phyloP scores from a whole-genome alignment of 2,329 filamentous ascomycete genomes.

The Aspergillus luchuensis region DNA sequence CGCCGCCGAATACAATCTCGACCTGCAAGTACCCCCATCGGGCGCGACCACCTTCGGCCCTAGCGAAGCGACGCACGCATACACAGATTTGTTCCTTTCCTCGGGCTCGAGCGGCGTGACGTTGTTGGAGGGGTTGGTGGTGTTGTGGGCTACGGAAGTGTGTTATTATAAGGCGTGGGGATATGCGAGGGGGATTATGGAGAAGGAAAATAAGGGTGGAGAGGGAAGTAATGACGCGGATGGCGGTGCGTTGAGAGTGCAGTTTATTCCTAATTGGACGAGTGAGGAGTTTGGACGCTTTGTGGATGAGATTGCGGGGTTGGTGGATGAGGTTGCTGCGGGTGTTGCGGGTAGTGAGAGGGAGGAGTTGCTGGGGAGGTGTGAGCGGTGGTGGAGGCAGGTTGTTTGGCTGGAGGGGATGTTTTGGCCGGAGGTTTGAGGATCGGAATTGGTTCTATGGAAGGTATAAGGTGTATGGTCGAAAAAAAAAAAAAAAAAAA shows the following conservation, averaged over 20 bases:
- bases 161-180: constrained; percentile 64
- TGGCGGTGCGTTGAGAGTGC: constrained; percentile 63
- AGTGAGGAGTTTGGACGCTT: constrained; percentile 62
- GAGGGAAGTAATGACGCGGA: constrained; percentile 55
- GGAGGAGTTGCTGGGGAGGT: constrained; percentile 45
- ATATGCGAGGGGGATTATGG: constrained; percentile 39
- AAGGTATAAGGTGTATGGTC: too few species aligned
- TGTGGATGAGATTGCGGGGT: constrained; percentile 56
- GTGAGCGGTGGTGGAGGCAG: constrained; percentile 52
- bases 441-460: too few species aligned
- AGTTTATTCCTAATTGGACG: constrained; percentile 72
- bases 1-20: constrained; percentile 61
- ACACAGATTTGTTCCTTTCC: constrained; percentile 63
- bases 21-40: constrained; percentile 47
- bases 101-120: constrained; percentile 53
- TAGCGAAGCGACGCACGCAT: constrained; percentile 54
- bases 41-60: constrained; percentile 27
- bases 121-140: constrained; percentile 68
- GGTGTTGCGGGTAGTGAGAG: constrained; percentile 31
- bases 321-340: constrained; percentile 58
- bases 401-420: constrained; percentile 57
- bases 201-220: constrained; percentile 18
- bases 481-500: too few species aligned
- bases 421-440: constrained; percentile 57
- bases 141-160: constrained; percentile 77